Conservation (phyloP, 2,329 filamentous ascomycete species). For the Shiraia sp. region DNA sequence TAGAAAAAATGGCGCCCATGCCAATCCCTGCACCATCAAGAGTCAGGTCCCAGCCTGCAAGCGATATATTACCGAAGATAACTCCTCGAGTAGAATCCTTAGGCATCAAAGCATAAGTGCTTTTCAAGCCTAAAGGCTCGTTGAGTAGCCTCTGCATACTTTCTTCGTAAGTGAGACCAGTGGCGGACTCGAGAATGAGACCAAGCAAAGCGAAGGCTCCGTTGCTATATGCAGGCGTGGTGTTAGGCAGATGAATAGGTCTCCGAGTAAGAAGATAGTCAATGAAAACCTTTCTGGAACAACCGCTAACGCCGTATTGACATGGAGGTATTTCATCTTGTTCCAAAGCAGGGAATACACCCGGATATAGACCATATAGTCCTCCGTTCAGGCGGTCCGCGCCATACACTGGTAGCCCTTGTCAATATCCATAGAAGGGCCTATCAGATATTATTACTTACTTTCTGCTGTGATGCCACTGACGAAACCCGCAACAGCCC, state of each 20-base stretch:
- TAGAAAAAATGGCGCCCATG: constrained; percentile 41
- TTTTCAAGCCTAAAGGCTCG: constrained; percentile 48
- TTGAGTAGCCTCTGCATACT: constrained; percentile 49
- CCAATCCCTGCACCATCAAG: constrained; percentile 7
- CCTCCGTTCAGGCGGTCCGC: constrained; percentile 2
- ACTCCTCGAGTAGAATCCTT: constrained; percentile 4
- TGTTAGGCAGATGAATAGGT: constrained; percentile 51
- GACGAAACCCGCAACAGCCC: constrained; percentile 39
- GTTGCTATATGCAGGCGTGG: constrained; percentile 56
- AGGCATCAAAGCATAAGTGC: constrained; percentile 42
- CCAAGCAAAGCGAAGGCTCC: constrained; percentile 52
- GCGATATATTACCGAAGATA: constrained; percentile 5
- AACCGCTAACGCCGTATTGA: constrained; percentile 1
- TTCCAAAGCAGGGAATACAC: constrained; percentile 5
- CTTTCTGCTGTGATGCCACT: constrained; percentile 32
- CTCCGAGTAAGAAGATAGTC: constrained; percentile 1
- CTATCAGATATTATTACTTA: too few relatives aligned
- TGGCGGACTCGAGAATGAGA: constrained; percentile 51
- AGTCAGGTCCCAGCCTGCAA: constrained; percentile 5
- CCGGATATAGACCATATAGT: constrained; percentile 7
- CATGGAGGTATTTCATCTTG: constrained; percentile 9
- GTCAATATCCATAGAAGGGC: too few relatives aligned
- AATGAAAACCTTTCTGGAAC: constrained; percentile 8
- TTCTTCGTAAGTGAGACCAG: constrained; percentile 46
- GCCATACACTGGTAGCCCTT: constrained; percentile 8